These are phyloP conservation scores for Leccinum variabile DNA, from an alignment of 1,284 basidiomycete species.

Conservation along the genomic window DNA sequence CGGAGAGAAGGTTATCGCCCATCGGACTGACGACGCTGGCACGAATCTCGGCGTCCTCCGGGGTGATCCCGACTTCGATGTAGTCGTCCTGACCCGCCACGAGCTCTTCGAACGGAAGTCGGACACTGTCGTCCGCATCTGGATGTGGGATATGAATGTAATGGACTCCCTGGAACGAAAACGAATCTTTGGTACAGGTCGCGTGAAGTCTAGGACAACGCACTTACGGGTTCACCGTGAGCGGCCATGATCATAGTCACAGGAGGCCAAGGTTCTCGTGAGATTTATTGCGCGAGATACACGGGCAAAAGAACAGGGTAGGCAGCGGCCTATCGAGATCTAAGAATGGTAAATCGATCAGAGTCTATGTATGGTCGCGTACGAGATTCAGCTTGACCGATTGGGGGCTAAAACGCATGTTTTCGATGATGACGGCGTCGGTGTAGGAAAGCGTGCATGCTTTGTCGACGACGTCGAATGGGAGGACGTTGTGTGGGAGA, in stretches of 20 bases:
- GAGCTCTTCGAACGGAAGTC: constrained; percentile 32
- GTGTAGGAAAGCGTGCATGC: constrained; percentile 24
- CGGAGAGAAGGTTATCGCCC: constrained; percentile 17
- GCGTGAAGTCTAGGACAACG: background rate
- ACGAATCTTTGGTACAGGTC: background rate
- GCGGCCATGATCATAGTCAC: constrained; percentile 39
- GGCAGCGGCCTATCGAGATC: constrained; percentile 36
- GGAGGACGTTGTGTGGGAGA: constrained; percentile 37
- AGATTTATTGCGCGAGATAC: constrained; percentile 39
- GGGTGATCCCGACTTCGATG: constrained; percentile 17
- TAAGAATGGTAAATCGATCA: constrained; percentile 5
- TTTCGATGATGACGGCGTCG: constrained; percentile 29
- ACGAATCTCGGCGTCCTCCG: constrained; percentile 25
- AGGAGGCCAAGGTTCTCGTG: constrained; percentile 30
- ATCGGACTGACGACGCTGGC: constrained; percentile 23
- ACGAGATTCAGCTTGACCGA: constrained; percentile 38
- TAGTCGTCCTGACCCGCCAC: constrained; percentile 31
- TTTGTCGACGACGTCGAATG: constrained; percentile 33
- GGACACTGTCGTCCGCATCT: constrained; percentile 17
- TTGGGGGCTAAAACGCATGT: constrained; percentile 35
- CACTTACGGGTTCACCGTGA: constrained; percentile 30
- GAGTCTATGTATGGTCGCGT: constrained; percentile 9
- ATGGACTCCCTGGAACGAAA: constrained; percentile 25
- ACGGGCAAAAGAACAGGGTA: constrained; percentile 46
- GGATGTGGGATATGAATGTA: constrained; percentile 34